Base-by-base conservation (phyloP, 768 basidiomycete species). In the Collybia mongolica region DNA sequence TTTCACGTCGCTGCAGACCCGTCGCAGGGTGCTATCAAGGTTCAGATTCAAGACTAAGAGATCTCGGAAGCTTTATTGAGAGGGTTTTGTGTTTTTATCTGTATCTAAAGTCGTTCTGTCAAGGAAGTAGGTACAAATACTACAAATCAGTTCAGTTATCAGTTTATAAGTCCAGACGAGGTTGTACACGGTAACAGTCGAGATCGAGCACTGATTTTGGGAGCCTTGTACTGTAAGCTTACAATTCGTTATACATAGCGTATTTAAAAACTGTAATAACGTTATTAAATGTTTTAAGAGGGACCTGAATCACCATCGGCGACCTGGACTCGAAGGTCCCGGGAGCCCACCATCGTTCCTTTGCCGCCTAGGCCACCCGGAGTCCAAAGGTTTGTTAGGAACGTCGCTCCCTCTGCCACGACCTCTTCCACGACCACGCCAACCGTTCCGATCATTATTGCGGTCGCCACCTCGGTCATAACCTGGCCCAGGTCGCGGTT, bases 1-100 rank as follows among this genome's bases (percentile, higher is more conserved):
- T 95, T 95, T 72, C 82, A 91, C 57, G 76, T 85, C 32, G 85
- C 84, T 15, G 84, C 85, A 5, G 84, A 87, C 60, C 80, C 81
- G 43, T 51, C 76, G 18, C 83, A 82, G 58, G 84, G 85, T 6
- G 81, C 84, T 35, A 86, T 86, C 61, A 86, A 86, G 59, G 81
- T 86, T 51, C 83, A 82, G 57, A 84, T 86, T 46, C 72, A 68
- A 23, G 83, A 84, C 65, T 83, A 56, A 72, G 15, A 38, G 7
- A 29, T 6, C 5, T n/a, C 41, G 28, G 9, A 41, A 7, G 2
- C 17, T 40, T 2, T 35, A 39, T 18, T 18, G 5, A 7, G 20
- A 18, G n/a, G 19, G 44, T 19, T 20, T 18, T 24, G 15, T 44
- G 12, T 44, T 20, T n/a, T 20, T 17, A 32, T 32, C 29, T 14